Base-by-base conservation (phyloP, 352 stramenopile genomes). In the Phytophthora multivora region DNA sequence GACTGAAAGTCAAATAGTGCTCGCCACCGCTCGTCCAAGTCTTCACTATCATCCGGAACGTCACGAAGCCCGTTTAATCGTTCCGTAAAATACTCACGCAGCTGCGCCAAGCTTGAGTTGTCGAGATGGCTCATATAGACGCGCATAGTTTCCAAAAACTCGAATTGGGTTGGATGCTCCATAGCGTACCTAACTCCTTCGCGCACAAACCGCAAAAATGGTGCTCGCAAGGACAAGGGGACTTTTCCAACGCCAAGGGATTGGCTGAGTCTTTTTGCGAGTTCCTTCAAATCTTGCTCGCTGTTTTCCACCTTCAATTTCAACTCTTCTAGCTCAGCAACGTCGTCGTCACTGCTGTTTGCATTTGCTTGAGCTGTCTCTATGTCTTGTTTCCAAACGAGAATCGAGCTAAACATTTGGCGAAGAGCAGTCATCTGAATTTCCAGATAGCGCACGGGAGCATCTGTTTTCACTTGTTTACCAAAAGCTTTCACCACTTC, bases 391-490 rank as follows among this genome's bases (percentile, higher is more conserved):
- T 88, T 88, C 63, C 87, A 77, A 4, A 65, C 53, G 8, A 95
- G 50, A 57, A 95, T 77, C 9, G 71, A 73, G 48, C 57, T 80
- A 52, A 81, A 96, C 10, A 90, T 52, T 58, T 90, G 80, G 3
- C 85, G 83, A 42, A 96, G 72, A 12, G 84, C 75, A 23, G 79
- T 89, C 86, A 96, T 96, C 63, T 96, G 88, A n/a, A 94, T 83
- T 66, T 96, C 88, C 19, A 96, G 66, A 48, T 91, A 94, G 19
- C 88, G 83, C 39, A 95, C 79, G 0, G 85, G 84, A 7, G 85
- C 81, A 31, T 95, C 76, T 13, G 70, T 65, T 47, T 93, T 95
- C 40, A 96, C 61, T 51, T 90, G 73, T 33, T 88, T 92, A 55
- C 81, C 80, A 62, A 94, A 96, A 10, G 83, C 80, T 26, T 91